Conservation (phyloP, 495 filamentous ascomycete species). For the Haplographium delicatum region DNA sequence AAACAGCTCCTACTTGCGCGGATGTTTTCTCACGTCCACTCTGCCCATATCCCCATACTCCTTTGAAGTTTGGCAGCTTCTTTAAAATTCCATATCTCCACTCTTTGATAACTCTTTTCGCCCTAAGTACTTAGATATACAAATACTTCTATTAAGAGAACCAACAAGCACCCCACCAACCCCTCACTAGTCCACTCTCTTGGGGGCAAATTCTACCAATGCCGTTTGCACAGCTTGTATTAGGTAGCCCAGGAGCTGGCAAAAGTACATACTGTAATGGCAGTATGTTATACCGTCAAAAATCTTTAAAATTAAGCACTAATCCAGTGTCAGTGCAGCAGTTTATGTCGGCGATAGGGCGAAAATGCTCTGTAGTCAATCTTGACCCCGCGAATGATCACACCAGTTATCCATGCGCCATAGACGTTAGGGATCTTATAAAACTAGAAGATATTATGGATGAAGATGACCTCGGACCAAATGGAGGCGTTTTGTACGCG, state of each 20-base stretch:
- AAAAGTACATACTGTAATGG: conserved; percentile 98
- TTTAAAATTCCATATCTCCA: too few species aligned
- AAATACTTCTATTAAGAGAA: too few species aligned
- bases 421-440: conserved; percentile 86
- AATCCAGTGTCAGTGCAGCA: conserved; percentile 74
- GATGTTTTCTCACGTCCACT: too few species aligned
- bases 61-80: too few species aligned
- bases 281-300: conserved; percentile 51
- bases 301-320: too few species aligned
- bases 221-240: conserved; percentile 54
- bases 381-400: conserved; percentile 95
- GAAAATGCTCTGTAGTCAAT: conserved; percentile 92
- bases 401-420: conserved; percentile 71
- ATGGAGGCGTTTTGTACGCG: conserved; percentile 87
- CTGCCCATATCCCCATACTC: too few species aligned
- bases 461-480: conserved; percentile 86
- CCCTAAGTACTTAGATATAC: too few species aligned
- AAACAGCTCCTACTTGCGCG: too few species aligned
- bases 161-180: too few species aligned
- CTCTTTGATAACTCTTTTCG: too few species aligned
- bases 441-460: conserved; percentile 92
- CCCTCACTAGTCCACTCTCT: too few species aligned
- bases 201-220: too few species aligned
- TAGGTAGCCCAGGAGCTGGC: conserved; percentile 87
- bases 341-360: conserved; percentile 89